phyloP scores from a whole-genome alignment of 1,284 basidiomycete species.

The Ganoderma lingzhi region DNA sequence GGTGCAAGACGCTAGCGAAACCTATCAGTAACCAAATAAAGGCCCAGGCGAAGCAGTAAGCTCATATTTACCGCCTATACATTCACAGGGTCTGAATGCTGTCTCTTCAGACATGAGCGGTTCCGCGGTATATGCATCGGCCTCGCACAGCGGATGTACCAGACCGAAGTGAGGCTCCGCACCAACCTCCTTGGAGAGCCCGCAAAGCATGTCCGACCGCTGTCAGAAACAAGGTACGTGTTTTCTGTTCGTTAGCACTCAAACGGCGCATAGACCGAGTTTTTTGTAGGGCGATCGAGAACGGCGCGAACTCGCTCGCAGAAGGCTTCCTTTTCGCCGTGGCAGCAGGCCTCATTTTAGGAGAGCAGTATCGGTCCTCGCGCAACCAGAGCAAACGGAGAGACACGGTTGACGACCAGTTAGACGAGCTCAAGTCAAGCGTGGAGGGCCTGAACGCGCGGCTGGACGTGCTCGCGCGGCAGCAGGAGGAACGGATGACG shows the following conservation, averaged over 20 bases:
- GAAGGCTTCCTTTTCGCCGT: slow-evolving; percentile 90
- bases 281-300: slow-evolving; percentile 79
- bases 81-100: not conserved
- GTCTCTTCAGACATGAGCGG: slow-evolving; percentile 69
- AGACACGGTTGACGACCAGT: slow-evolving; percentile 77
- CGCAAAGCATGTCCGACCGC: slow-evolving; percentile 77
- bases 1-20: slow-evolving; percentile 80
- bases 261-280: not conserved
- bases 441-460: slow-evolving; percentile 56
- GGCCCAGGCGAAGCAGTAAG: slow-evolving; percentile 81
- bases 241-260: slow-evolving; percentile 32
- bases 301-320: slow-evolving; percentile 86
- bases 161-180: slow-evolving; percentile 78
- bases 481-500: slow-evolving; percentile 53
- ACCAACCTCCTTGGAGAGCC: slow-evolving; percentile 85
- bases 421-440: slow-evolving; percentile 63
- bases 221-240: slow-evolving; percentile 81
- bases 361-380: slow-evolving; percentile 82
- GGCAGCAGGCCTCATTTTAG: slow-evolving; percentile 78
- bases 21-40: slow-evolving; percentile 82
- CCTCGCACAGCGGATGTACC: slow-evolving; percentile 85
- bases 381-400: slow-evolving; percentile 77
- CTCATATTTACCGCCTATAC: slow-evolving; percentile 9
- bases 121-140: slow-evolving; percentile 82
- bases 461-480: slow-evolving; percentile 54